phyloP scores from a whole-genome alignment of 2,329 filamentous ascomycete species.

The Aspergillus eucalypticola region DNA sequence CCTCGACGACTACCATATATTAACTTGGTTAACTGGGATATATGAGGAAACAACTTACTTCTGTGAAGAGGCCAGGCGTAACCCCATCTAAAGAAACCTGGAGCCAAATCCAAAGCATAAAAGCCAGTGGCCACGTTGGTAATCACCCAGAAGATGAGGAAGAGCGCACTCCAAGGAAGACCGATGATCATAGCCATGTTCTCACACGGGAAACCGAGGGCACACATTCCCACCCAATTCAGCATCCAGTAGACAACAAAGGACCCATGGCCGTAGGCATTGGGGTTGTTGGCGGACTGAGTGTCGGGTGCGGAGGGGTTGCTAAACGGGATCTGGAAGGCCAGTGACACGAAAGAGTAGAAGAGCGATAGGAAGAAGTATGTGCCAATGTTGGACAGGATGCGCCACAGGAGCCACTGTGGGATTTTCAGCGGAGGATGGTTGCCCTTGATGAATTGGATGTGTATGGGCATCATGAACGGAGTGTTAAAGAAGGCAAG shows the following conservation, averaged over 20 bases:
- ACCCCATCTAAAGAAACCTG: constrained; percentile 62
- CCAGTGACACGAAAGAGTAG: constrained; percentile 64
- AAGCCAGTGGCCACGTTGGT: constrained; percentile 64
- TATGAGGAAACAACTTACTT: constrained; percentile 37
- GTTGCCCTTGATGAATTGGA: constrained; percentile 55
- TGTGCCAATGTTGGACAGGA: constrained; percentile 55
- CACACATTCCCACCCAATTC: constrained; percentile 64
- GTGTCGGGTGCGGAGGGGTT: constrained; percentile 50
- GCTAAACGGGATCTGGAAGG: constrained; percentile 64
- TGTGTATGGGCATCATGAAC: constrained; percentile 66
- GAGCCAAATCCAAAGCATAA: constrained; percentile 60
- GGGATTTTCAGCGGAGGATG: constrained; percentile 60
- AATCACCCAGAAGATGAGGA: constrained; percentile 69
- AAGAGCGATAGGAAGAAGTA: constrained; percentile 64
- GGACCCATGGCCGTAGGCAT: constrained; percentile 58
- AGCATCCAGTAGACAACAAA: constrained; percentile 66
- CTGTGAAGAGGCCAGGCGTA: constrained; percentile 66
- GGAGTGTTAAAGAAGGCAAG: constrained; percentile 66
- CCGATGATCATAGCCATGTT: constrained; percentile 65
- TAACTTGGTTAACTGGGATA: not conserved
- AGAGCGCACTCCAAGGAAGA: constrained; percentile 62
- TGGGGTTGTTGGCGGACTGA: constrained; percentile 49
- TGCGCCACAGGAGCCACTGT: constrained; percentile 62
- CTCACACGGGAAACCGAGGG: constrained; percentile 64
- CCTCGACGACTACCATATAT: constrained; percentile 55